These are phyloP conservation scores for Neurospora intermedia DNA, from an alignment of 495 filamentous ascomycete genomes.

Conservation along the genomic window DNA sequence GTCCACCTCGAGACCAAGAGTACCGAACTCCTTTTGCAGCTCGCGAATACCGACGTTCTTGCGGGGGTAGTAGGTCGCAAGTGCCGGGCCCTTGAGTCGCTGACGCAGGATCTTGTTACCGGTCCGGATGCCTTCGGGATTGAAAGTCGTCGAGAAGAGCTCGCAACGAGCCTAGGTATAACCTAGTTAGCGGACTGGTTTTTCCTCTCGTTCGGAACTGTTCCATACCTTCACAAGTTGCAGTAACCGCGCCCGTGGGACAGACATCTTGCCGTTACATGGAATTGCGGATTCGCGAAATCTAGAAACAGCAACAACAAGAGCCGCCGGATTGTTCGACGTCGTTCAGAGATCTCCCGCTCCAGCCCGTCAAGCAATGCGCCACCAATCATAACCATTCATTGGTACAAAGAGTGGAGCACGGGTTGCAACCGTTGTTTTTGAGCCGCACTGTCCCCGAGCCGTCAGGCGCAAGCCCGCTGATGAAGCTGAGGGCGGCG, in stretches of 20 bases:
- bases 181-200: slow-evolving; percentile 2
- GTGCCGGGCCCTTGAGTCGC: slow-evolving; percentile 62
- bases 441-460: background rate
- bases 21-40: slow-evolving; percentile 49
- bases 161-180: slow-evolving; percentile 66
- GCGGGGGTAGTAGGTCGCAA: slow-evolving; percentile 80
- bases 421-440: background rate
- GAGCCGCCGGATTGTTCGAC: background rate
- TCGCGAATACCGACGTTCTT: slow-evolving; percentile 59
- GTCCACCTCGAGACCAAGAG: slow-evolving; percentile 46
- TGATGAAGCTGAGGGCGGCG: slow-evolving; percentile 1
- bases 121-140: slow-evolving; percentile 65
- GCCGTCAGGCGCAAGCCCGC: background rate
- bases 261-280: slow-evolving; percentile 49
- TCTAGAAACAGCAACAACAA: slow-evolving; percentile 2
- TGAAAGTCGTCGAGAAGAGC: slow-evolving; percentile 85
- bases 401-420: background rate
- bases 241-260: slow-evolving; percentile 59
- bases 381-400: slow-evolving; percentile 4
- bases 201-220: background rate
- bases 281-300: slow-evolving; percentile 3
- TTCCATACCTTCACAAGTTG: slow-evolving; percentile 64
- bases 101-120: slow-evolving; percentile 86
- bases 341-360: slow-evolving; percentile 10
- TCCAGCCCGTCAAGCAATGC: background rate